Evolutionary conservation across 129 eudicot species (phyloP), one percentile per base, ranked within the genome.

Genomic region (Artemisia argyi): DNA sequence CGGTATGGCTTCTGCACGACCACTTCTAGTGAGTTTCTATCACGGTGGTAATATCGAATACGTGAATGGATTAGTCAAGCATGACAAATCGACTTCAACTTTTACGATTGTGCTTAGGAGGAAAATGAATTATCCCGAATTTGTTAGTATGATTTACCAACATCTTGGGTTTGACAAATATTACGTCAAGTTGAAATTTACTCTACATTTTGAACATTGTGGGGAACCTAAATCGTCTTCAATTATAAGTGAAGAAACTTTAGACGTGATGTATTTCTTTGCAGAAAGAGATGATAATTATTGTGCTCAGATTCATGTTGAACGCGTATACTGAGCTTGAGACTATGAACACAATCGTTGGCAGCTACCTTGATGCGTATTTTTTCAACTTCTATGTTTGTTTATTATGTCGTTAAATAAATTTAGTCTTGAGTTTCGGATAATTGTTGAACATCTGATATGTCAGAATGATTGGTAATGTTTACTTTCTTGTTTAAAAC

Each of bases 221-320:
- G 54, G 69, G 26, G 46, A 65, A 4, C 69, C 28, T 10, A 65
- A 7, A 51, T 16, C 54, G 8, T n/a, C 30, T 3, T 17, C 32
- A 2, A 65, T 39, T 7, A 3, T 3, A 5, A 39, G 50, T 44
- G 69, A 44, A 8, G 88, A 14, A 70, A 22, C 11, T 83, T 92
- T 6, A 73, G 83, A 63, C 85, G 84, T 13, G 83, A 66, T 52
- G 72, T 65, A 42, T 65, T 44, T 42, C 11, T 10, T 17, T 5
- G 54, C 54, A 6, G 50, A 65, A 11, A 42, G 19, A 17, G 69
- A 65, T 44, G 11, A 44, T 10, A 18, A 39, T 16, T 65, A 17
- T 65, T 65, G 30, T 2, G 69, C 69, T 17, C 52, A 65, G 11
- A 6, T 65, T 65, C 69, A 65, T 17, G 54, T 65, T 17, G 11